Evolutionary conservation across 306 rosid genomes (phyloP), one percentile per base, ranked within the genome.

Genomic region (Castanea crenata): DNA sequence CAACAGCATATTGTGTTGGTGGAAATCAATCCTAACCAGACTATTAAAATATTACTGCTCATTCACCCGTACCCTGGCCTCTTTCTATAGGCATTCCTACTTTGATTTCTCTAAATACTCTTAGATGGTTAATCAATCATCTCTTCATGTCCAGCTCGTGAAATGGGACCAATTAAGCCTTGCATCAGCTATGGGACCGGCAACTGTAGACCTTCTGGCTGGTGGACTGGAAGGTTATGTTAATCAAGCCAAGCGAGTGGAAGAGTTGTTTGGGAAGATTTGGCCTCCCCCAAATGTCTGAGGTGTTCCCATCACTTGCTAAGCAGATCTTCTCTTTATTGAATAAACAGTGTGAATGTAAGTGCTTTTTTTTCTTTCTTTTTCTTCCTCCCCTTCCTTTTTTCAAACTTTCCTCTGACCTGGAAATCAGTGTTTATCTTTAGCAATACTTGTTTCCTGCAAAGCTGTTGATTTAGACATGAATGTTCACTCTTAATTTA

Each of bases 271-370:
- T 62, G 90, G 85, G 69, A 92, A 92, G 89, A 88, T 95, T 32
- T 95, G 99, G 99, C 99, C 98, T 18, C 99, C 99, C 20, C 99
- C 99, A 74, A 95, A 92, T 85, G 98, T 95, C 71, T 95, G 87
- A 93, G 71, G 76, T 58, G 41, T 46, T 35, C 18, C 69, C 64
- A 46, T 81, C 69, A 4, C 78, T 74, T 25, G 41, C 80, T 59
- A 19, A 14, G 57, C 15, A 27, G 79, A 79, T 85, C 63, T 77
- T 64, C 20, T 21, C 74, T 69, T 72, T 55, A 20, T 21, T 74
- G 78, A 91, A 83, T 82, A 88, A 86, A 79, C 56, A 18, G 18
- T 16, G 46, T 10, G 73, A 79, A 38, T 67, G 56, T 31, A 68
- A 69, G 20, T 69, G 76, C 57, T 71, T 32, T 73, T 27, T 55